phyloP scores from a whole-genome alignment of 106 monocot species.

The Platanthera zijinensis region DNA sequence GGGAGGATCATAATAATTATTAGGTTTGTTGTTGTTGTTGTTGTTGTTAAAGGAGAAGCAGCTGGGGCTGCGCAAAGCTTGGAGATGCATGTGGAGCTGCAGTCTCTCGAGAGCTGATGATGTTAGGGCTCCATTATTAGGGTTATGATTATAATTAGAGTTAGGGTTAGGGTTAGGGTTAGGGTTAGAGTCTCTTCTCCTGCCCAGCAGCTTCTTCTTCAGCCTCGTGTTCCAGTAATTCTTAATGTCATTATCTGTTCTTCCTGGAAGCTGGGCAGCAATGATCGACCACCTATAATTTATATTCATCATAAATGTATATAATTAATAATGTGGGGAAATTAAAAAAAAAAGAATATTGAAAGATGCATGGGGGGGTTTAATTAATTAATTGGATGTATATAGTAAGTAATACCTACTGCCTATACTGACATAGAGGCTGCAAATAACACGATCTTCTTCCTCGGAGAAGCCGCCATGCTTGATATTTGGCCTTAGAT shows the following conservation, averaged over 20 bases:
- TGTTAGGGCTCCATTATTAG: constrained; percentile 8
- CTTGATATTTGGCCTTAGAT: constrained; percentile 49
- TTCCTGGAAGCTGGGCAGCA: constrained; percentile 4
- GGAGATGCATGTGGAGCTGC: constrained; percentile 54
- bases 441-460: constrained; percentile 52
- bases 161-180: neutral
- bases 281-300: constrained; percentile 41
- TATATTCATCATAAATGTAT: neutral
- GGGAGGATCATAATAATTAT: constrained; percentile 23
- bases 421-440: constrained; percentile 44
- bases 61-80: constrained; percentile 17
- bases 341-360: too few species aligned
- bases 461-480: constrained; percentile 51
- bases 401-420: constrained; percentile 26
- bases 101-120: constrained; percentile 45
- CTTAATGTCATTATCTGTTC: constrained; percentile 10
- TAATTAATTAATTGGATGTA: too few species aligned
- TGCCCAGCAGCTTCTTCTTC: constrained; percentile 1
- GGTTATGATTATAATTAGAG: neutral
- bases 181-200: neutral
- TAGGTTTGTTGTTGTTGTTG: constrained; percentile 31
- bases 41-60: constrained; percentile 42
- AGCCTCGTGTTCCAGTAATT: constrained; percentile 9
- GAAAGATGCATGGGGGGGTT: too few species aligned
- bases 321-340: neutral